These are phyloP conservation scores for Nectriaceae sp. DNA, from an alignment of 2,329 filamentous ascomycete species.

Conservation along the genomic window DNA sequence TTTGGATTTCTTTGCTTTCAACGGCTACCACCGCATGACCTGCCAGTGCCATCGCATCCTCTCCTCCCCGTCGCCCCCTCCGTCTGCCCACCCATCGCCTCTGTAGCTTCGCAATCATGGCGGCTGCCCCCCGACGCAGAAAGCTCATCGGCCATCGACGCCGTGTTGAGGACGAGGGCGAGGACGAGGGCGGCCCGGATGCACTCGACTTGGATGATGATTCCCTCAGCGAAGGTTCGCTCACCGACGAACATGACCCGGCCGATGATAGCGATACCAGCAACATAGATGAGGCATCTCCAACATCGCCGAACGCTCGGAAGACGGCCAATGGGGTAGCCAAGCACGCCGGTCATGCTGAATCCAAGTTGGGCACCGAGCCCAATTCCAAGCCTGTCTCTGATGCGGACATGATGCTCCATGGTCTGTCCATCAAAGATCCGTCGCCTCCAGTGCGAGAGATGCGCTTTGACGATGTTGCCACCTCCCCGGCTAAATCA, in stretches of 20 bases:
- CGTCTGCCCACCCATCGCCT: slow-evolving; percentile 31
- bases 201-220: slow-evolving; percentile 63
- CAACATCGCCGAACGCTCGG: slow-evolving; percentile 45
- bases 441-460: slow-evolving; percentile 43
- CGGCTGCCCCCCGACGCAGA: slow-evolving; percentile 55
- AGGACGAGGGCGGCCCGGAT: slow-evolving; percentile 63
- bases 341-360: slow-evolving; percentile 35
- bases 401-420: slow-evolving; percentile 62
- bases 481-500: slow-evolving; percentile 41
- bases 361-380: slow-evolving; percentile 38
- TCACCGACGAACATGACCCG: slow-evolving; percentile 63
- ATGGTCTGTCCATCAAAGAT: slow-evolving; percentile 51
- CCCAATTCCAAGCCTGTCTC: slow-evolving; percentile 37
- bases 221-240: slow-evolving; percentile 65
- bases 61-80: slow-evolving; percentile 33
- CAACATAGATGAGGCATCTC: slow-evolving; percentile 59
- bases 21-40: slow-evolving; percentile 31
- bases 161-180: slow-evolving; percentile 69
- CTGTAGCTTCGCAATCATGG: slow-evolving; percentile 33
- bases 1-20: slow-evolving; percentile 15
- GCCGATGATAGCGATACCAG: slow-evolving; percentile 66
- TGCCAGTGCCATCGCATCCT: slow-evolving; percentile 25
- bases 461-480: slow-evolving; percentile 49
- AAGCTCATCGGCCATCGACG: slow-evolving; percentile 68
- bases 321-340: slow-evolving; percentile 46